Percentiles rank a stretch among this genome's conserved stretches.
These are phyloP conservation scores for Antarctomyces pellizariae DNA, from an alignment of 495 filamentous ascomycete species.

Conservation along the genomic window DNA sequence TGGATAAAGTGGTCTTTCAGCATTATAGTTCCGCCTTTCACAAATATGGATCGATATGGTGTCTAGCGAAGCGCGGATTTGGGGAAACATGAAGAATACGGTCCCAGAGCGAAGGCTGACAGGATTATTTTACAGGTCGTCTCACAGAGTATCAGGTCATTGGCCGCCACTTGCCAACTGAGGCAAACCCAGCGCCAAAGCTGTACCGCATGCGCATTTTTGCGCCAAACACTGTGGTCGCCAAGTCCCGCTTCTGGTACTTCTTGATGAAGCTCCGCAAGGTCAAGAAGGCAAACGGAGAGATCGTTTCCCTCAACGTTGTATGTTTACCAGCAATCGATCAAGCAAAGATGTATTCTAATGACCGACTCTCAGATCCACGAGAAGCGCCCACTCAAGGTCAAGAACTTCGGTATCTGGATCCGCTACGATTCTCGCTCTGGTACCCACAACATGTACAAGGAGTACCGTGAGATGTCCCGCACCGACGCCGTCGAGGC, in stretches of 20 bases:
- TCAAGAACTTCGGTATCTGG: constrained; percentile 99
- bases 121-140: constrained; percentile 43
- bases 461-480: constrained; percentile 98
- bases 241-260: constrained; percentile 99
- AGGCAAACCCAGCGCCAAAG: constrained; percentile 84
- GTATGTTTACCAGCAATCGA: constrained; percentile 27
- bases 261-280: constrained; percentile 96
- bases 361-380: constrained; percentile 37
- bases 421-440: constrained; percentile 99
- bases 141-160: constrained; percentile 99
- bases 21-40: constrained; percentile 1
- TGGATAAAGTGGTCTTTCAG: no score
- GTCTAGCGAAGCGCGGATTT: background rate
- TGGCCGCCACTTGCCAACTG: constrained; percentile 91
- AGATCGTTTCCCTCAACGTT: constrained; percentile 91
- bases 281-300: constrained; percentile 99
- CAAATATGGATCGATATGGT: background rate
- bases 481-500: constrained; percentile 84
- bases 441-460: constrained; percentile 99
- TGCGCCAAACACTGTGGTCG: constrained; percentile 87
- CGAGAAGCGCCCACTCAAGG: constrained; percentile 95
- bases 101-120: background rate
- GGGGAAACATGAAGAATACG: background rate
- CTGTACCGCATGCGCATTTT: constrained; percentile 99
- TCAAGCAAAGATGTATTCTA: constrained; percentile 2